Evolutionary conservation across 768 basidiomycete genomes (phyloP), one percentile per base, ranked within the genome.

Genomic region (Mycena crocata): DNA sequence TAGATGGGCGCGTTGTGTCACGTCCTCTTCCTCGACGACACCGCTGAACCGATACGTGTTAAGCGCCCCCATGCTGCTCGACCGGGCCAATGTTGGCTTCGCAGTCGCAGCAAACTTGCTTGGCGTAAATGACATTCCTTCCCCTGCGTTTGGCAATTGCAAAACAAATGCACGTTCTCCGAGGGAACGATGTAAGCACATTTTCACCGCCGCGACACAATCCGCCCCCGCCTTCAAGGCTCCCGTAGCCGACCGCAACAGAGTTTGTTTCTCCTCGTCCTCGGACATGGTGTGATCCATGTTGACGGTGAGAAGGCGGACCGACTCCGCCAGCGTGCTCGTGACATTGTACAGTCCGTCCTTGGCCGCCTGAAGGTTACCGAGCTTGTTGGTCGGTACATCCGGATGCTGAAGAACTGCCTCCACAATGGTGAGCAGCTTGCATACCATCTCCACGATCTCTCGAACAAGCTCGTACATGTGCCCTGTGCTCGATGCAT

Each of bases 391-490:
- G 32, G 80, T 73, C 39, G 89, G 87, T 44, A 96, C 83, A 49
- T 90, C 90, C 3, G 91, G 88, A 74, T 94, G 92, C 56, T 86
- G 86, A 73, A 91, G 87, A 44, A 98, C 93, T 12, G 91, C 90
- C 76, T 99, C 97, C 50, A 97, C 95, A 60, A 99, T 90, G 32
- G 91, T 92, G 58, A 99, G 86, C 65, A 98, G 85, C 74, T 93
- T 93, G 81, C 94, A 93, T 24, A 98, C 95, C 81, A 92, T 90
- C 77, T 97, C 95, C 56, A 98, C 93, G 50, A 96, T 93, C 79
- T 97, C 94, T 56, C 92, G 89, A n/a, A 96, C 94, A 57, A 98
- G 88, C 71, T 98, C 96, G 74, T 98, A 96, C 78, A 99, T 85
- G 71, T 95, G 93, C 1, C 94, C 96, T 19, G 95, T 96, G 66